phyloP scores from a whole-genome alignment of 202 grass and related monocot genomes.

The Tripidium arundinaceum region DNA sequence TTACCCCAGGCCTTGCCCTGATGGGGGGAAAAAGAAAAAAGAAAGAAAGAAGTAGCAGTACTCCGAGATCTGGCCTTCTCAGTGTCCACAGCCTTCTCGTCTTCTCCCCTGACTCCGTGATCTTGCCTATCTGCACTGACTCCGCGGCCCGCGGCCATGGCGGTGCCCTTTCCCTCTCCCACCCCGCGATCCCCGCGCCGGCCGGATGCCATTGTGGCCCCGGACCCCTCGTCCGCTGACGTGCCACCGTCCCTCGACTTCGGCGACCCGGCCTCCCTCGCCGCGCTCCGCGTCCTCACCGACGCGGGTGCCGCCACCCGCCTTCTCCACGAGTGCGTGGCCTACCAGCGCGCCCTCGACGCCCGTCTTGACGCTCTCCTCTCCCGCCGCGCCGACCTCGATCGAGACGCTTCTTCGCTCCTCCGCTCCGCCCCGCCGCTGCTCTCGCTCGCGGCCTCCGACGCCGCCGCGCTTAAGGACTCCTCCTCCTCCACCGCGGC shows the following conservation, averaged over 20 bases:
- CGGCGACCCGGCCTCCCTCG: constrained; percentile 49
- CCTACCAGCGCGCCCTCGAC: constrained; percentile 86
- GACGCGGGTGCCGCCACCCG: constrained; percentile 73
- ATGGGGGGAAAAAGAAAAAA: not conserved
- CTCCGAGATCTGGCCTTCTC: not conserved
- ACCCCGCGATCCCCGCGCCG: constrained; percentile 27
- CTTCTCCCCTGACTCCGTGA: constrained; percentile 60
- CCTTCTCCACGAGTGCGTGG: constrained; percentile 81
- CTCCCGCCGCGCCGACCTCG: constrained; percentile 70
- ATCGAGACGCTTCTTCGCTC: constrained; percentile 62
- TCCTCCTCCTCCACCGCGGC: constrained; percentile 53
- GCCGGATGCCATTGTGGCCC: not conserved
- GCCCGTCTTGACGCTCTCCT: constrained; percentile 69
- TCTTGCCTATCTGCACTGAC: constrained; percentile 18
- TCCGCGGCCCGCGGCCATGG: constrained; percentile 27
- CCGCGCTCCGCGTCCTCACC: constrained; percentile 60
- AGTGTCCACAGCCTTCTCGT: not conserved
- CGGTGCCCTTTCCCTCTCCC: constrained; percentile 22
- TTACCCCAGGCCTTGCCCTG: no score
- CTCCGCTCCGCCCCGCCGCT: constrained; percentile 58
- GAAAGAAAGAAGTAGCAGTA: no score
- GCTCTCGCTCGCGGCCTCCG: constrained; percentile 65
- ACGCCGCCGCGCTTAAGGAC: constrained; percentile 47
- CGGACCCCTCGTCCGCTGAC: constrained; percentile 28
- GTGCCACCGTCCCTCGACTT: constrained; percentile 44